Evolutionary conservation across 371 early-diverging fungal genomes (phyloP), one percentile per base, ranked within the genome.

Genomic region (Circinella umbellata): DNA sequence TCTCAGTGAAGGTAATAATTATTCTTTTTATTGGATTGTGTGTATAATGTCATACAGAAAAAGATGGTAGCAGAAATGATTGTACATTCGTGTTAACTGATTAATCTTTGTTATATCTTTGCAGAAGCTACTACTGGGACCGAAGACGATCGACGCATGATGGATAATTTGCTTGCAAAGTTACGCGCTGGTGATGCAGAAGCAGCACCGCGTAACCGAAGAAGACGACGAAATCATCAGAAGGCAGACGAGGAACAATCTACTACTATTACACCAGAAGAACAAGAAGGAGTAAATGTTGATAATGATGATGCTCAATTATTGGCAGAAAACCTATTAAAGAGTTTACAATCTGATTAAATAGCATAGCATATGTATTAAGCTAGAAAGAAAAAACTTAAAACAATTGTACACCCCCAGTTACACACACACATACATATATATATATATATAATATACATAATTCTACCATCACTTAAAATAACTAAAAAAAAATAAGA

Each of bases 161-260:
- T 84, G 77, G 84, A 84, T 61, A 76, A 81, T 48, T 54, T 84
- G 57, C 48, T 84, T 38, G 81, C 73, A n/a, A 76, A 79, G 38
- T 53, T 84, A 13, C 62, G 76, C 18, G 74, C 79, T 18, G 84
- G 81, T 10, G 81, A 81, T 48, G 65, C 65, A 1, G 65, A 64
- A 51, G 35, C 65, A 9, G 49, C 65, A 14, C 37, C 49, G 13
- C 49, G 54, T 7, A 48, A 54, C 51, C 51, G 65, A 64, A 64
- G 65, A 64, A 48, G 36, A 17, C 35, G 65, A 4, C 65, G 53
- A n/a, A 51, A 64, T 9, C 57, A 34, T 34, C 20, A 18, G 27
- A 11, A 27, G 27, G 5, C 20, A 27, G 57, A 57, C 5, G 20
- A 54, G 54, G 57, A 48, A 53, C 20, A 34, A 17, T 15, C 13